Evolutionary conservation across 306 rosid genomes (phyloP), one percentile per base, ranked within the genome.

Genomic region (Comarum palustre): DNA sequence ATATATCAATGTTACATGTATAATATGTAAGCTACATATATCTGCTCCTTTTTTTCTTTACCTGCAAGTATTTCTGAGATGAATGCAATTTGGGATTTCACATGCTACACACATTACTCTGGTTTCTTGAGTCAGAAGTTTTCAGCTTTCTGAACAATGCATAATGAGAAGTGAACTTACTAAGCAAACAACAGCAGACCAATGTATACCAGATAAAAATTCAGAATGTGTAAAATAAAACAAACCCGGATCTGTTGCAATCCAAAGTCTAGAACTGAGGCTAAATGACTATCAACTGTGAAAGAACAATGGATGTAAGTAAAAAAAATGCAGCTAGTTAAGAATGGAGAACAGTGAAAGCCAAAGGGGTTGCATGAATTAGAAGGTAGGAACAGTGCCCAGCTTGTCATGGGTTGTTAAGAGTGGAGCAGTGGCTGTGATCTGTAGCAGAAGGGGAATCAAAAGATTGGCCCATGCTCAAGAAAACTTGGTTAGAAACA

Each of bases 51-150:
- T 69, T 64, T 24, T 24, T 31, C 22, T 72, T 16, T 32, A 32
- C 24, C 43, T 34, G 68, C 70, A 74, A 78, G 82, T 74, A 82
- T 59, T 38, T 13, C 17, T 39, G 67, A 55, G 45, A 57, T 46
- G 22, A 63, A 60, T 58, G 67, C 61, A 62, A 4, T 10, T 47
- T 47, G 42, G 73, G 29, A 46, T 48, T 48, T 47, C 69, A 64
- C 69, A 64, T 32, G 25, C 4, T 51, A 51, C 8, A 51, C 13
- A n/a, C 58, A 8, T n/a, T n/a, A n/a, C 58, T n/a, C 27, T 60
- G 66, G 20, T 17, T 32, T 17, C 66, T 61, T 61, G 66, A 32
- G 66, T 31, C 66, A 8, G 24, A 31, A 57, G 31, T 57, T 3
- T 24, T 25, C 22, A 38, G 29, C n/a, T 19, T 19, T 38, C 46